phyloP scores from a whole-genome alignment of 139 green algal genomes.

The Eudorina sp. region DNA sequence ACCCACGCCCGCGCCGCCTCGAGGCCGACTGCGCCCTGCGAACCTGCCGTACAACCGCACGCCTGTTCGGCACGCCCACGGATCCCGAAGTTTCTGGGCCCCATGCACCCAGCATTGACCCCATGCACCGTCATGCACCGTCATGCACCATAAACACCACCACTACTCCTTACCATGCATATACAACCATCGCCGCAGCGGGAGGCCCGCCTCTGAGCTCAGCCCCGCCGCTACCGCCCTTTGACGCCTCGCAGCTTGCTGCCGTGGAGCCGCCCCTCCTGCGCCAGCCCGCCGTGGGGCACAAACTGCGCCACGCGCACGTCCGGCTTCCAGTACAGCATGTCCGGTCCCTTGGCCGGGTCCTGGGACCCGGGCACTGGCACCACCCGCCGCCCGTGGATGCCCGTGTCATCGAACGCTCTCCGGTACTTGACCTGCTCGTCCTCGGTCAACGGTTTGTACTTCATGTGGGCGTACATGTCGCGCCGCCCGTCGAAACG shows the following conservation, averaged over 20 bases:
- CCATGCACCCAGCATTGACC: too few relatives aligned
- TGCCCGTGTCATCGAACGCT: conserved; percentile 37
- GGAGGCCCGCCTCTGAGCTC: too few relatives aligned
- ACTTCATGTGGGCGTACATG: conserved; percentile 57
- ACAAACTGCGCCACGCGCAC: conserved; percentile 49
- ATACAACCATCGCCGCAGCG: too few relatives aligned
- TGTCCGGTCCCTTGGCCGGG: conserved; percentile 47
- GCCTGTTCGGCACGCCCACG: too few relatives aligned
- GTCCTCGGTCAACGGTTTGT: conserved; percentile 18
- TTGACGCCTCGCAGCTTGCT: not conserved
- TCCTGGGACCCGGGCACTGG: conserved; percentile 1
- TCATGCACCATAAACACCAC: too few relatives aligned
- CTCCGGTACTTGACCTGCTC: conserved; percentile 22
- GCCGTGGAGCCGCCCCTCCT: conserved; percentile 31
- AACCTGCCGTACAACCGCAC: too few relatives aligned
- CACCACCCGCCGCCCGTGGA: not conserved
- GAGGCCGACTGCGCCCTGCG: too few relatives aligned
- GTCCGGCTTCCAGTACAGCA: conserved; percentile 56
- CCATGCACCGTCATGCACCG: too few relatives aligned
- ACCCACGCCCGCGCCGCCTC: too few relatives aligned
- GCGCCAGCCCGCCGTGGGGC: conserved; percentile 43
- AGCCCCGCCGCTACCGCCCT: too few relatives aligned
- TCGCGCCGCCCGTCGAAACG: conserved; percentile 21
- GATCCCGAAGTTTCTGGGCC: too few relatives aligned
- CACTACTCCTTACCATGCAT: too few relatives aligned